phyloP scores from a whole-genome alignment of 441 rosid species.

The Mallotus japonicus region DNA sequence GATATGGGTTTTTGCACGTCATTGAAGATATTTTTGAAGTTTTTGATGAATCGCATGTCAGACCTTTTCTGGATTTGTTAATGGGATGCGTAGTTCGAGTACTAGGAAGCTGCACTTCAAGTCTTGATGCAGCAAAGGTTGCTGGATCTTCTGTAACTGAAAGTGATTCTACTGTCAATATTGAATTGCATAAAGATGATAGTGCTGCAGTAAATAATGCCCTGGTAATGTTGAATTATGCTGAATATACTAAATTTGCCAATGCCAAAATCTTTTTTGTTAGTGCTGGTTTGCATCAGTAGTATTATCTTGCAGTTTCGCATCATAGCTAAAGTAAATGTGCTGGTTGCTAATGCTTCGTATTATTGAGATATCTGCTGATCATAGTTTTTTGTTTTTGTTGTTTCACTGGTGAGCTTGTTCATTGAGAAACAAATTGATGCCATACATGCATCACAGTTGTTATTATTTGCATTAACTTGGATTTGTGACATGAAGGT shows the following conservation, averaged over 20 bases:
- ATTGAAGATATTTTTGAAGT: slow-evolving; percentile 71
- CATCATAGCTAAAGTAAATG: not conserved
- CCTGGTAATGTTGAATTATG: slow-evolving; percentile 41
- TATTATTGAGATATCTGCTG: not conserved
- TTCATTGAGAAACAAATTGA: not conserved
- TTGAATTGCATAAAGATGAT: slow-evolving; percentile 34
- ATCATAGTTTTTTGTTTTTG: not conserved
- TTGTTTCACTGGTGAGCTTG: not conserved
- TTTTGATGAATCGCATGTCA: slow-evolving; percentile 72
- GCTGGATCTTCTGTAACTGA: slow-evolving; percentile 32
- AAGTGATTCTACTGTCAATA: slow-evolving; percentile 21
- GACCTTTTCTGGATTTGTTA: slow-evolving; percentile 75
- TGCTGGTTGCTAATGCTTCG: not conserved
- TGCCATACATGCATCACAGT: not conserved
- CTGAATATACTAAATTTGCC: not conserved
- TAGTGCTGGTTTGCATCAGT: not conserved
- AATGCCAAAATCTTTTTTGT: not conserved
- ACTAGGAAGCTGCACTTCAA: slow-evolving; percentile 51
- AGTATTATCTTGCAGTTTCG: not conserved
- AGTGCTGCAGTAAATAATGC: slow-evolving; percentile 29
- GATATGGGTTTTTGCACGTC: slow-evolving; percentile 83
- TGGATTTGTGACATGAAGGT: not conserved
- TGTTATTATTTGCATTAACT: not conserved
- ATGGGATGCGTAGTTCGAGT: slow-evolving; percentile 87
- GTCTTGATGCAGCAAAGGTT: slow-evolving; percentile 43